Evolutionary conservation across 305 asterid genomes (phyloP), one percentile per base, ranked within the genome.

Genomic region (Rubia peregrina): DNA sequence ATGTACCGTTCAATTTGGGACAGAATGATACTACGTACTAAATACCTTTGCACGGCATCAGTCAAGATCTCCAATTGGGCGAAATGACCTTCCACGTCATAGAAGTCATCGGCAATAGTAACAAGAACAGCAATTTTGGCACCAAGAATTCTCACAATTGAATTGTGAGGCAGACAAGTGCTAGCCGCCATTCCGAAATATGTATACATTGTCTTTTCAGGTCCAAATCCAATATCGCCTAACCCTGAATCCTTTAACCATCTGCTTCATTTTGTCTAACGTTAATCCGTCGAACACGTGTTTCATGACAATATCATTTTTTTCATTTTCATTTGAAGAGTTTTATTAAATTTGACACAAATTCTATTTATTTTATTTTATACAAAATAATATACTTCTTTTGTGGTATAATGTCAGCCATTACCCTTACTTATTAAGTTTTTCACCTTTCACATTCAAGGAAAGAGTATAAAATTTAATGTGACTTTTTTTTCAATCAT

Each of bases 81-180:
- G 26, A 76, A 13, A 46, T 89, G 76, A 13, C 86, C 95, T 74
- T 87, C 84, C 82, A 81, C 67, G 60, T 89, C 95, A 55, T 82
- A 89, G 63, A 80, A 89, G 51, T 87, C 95, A 71, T 87, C 95
- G 6, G 90, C 88, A 42, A 89, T 84, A 0, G 87, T 86, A 53
- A 87, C 76, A 60, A 87, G 68, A 43, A 83, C 84, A 33, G 87
- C 85, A 26, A 83, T 61, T 74, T 87, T 85, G 8, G 90, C 90
- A 11, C 69, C 63, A 16, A 81, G 59, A 71, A 81, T 43, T 21
- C 95, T 73, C 71, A 77, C 76, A 0, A 64, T 43, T 5, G 90
- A 82, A 59, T 84, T 60, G 42, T 62, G 69, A 16, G 90, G 87
- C 74, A 80, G 62, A 69, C 67, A 81, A 42, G 68, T 38, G 75